Percentiles rank a stretch among this genome's conserved stretches.
These are phyloP conservation scores for Sporodiniella umbellata DNA, from an alignment of 371 early-diverging fungal genomes.

Conservation along the genomic window DNA sequence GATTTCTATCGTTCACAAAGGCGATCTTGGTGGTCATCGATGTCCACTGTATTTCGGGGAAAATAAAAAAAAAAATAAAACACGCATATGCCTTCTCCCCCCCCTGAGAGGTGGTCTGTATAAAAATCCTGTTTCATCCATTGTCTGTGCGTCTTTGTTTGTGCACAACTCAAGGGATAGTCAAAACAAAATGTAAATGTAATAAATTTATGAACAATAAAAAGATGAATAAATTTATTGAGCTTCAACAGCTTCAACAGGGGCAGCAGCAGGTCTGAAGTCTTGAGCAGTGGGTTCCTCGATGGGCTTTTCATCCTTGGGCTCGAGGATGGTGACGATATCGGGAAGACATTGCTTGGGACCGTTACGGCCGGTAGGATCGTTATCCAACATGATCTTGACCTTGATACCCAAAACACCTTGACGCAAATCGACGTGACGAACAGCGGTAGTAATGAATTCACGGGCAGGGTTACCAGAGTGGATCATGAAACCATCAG, in stretches of 20 bases:
- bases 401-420: conserved; percentile 99
- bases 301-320: conserved; percentile 82
- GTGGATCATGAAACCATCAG: conserved; percentile 99
- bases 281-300: conserved; percentile 76
- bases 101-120: too few relatives aligned
- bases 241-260: conserved; percentile 19
- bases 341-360: conserved; percentile 98
- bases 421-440: conserved; percentile 99
- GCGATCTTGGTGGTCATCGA: conserved; percentile 19
- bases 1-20: conserved; percentile 13
- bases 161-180: too few relatives aligned
- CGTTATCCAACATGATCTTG: conserved; percentile 99
- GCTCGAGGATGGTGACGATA: conserved; percentile 93
- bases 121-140: too few relatives aligned
- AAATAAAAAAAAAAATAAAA: not conserved
- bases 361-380: conserved; percentile 95
- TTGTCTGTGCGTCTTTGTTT: too few relatives aligned
- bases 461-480: conserved; percentile 98
- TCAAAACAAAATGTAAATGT: too few relatives aligned
- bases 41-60: conserved; percentile 6
- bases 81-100: too few relatives aligned
- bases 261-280: conserved; percentile 52
- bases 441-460: conserved; percentile 96
- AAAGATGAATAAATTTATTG: not conserved
- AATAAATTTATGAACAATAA: conserved; percentile 1